A percentile compares a stretch with the other conserved stretches of the same genome.
phyloP scores from a whole-genome alignment of 2,329 filamentous ascomycete species.

The Moelleriella libera region DNA sequence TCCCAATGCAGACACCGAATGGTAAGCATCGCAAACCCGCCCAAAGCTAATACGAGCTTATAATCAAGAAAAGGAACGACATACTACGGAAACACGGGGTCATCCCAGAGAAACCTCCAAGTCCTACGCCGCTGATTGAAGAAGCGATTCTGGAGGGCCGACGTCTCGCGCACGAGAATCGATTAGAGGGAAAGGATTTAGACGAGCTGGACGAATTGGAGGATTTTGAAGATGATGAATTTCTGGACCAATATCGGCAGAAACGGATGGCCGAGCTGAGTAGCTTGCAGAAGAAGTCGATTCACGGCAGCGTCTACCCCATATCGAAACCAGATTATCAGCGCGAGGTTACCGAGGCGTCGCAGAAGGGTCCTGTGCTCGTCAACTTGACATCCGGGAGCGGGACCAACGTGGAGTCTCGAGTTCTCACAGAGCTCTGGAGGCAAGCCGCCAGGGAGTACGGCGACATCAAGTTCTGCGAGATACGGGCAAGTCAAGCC shows the following conservation, averaged over 20 bases:
- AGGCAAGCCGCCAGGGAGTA: conserved; percentile 70
- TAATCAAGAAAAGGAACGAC: conserved; percentile 61
- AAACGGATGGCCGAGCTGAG: conserved; percentile 77
- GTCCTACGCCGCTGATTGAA: conserved; percentile 89
- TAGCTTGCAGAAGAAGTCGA: conserved; percentile 57
- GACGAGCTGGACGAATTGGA: conserved; percentile 90
- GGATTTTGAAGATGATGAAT: conserved; percentile 87
- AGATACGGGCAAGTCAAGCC: conserved; percentile 82
- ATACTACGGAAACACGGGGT: conserved; percentile 93
- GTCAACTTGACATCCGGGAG: conserved; percentile 71
- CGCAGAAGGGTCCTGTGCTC: conserved; percentile 51
- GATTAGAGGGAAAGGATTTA: conserved; percentile 84
- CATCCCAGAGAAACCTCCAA: conserved; percentile 95
- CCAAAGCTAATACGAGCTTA: conserved; percentile 3
- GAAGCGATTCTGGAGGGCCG: conserved; percentile 81
- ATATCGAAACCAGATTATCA: conserved; percentile 90
- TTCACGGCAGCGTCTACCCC: conserved; percentile 85
- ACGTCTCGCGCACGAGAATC: conserved; percentile 75
- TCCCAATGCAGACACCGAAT: conserved; percentile 96
- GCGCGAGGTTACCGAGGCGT: conserved; percentile 83
- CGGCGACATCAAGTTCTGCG: conserved; percentile 93
- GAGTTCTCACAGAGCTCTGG: conserved; percentile 76
- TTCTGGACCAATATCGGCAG: conserved; percentile 75
- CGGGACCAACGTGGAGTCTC: conserved; percentile 73
- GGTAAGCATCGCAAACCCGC: conserved; percentile 36